A percentile compares a stretch with the other conserved stretches of the same genome.
These are phyloP conservation scores for Penicillium sp. DNA, from an alignment of 2,329 filamentous ascomycete species.

Conservation along the genomic window DNA sequence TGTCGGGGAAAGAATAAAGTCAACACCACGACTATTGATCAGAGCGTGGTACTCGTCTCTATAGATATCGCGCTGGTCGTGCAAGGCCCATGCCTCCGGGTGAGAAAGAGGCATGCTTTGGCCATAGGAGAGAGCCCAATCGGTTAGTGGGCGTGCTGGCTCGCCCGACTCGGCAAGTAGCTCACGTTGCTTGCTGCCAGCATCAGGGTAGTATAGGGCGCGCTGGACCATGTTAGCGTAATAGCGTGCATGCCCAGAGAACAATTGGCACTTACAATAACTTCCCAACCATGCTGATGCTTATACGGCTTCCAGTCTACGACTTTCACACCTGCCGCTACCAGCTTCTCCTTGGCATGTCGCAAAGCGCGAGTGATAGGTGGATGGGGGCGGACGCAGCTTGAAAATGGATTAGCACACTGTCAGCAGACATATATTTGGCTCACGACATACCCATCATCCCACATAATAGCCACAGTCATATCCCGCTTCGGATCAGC, in stretches of 20 bases:
- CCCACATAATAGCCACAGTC: constrained; percentile 59
- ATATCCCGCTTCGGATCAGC: constrained; percentile 23
- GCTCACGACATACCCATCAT: constrained; percentile 50
- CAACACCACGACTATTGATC: constrained; percentile 27
- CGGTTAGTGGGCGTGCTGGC: constrained; percentile 44
- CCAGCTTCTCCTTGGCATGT: constrained; percentile 21
- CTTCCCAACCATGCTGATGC: constrained; percentile 33
- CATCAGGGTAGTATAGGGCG: constrained; percentile 50
- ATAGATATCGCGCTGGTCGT: constrained; percentile 27
- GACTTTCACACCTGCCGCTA: constrained; percentile 47
- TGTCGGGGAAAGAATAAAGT: constrained; percentile 31
- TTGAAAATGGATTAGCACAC: constrained; percentile 6
- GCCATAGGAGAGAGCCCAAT: constrained; percentile 36
- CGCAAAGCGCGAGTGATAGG: constrained; percentile 30
- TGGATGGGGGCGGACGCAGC: constrained; percentile 62
- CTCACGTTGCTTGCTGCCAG: constrained; percentile 30
- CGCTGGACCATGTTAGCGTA: constrained; percentile 32
- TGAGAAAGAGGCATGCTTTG: constrained; percentile 22
- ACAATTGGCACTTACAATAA: constrained; percentile 26
- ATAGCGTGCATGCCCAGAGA: neutral
- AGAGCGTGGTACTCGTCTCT: constrained; percentile 32
- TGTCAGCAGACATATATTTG: neutral
- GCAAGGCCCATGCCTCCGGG: constrained; percentile 27
- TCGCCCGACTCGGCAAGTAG: constrained; percentile 40
- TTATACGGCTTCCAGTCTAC: constrained; percentile 36